A percentile compares a stretch with the other conserved stretches of the same genome.
Evolutionary conservation across 2,329 filamentous ascomycete genomes (phyloP).

Genomic region (Exophiala viscosa): DNA sequence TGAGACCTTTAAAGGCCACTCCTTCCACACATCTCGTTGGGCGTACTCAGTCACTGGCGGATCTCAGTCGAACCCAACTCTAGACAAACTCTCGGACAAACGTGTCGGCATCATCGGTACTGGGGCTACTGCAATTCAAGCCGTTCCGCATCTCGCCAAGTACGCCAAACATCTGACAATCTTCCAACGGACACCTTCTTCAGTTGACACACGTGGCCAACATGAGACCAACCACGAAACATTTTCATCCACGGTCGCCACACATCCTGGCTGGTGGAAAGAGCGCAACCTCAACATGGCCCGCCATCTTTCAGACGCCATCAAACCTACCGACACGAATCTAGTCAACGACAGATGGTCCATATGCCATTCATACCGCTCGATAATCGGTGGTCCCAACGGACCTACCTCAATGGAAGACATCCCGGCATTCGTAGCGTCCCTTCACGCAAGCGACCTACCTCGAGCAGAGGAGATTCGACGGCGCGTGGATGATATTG

Average conservation of each 20-base stretch:
- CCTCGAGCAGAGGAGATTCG: constrained; percentile 45
- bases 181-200: constrained; percentile 38
- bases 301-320: not conserved
- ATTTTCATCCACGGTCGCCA: not conserved
- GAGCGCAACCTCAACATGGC: constrained; percentile 5
- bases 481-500: constrained; percentile 44
- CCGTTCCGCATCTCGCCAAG: constrained; percentile 16
- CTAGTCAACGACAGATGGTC: constrained; percentile 5
- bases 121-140: constrained; percentile 17
- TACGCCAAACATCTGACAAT: constrained; percentile 43
- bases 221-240: not conserved
- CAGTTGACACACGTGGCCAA: constrained; percentile 15
- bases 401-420: not conserved
- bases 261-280: constrained; percentile 8
- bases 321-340: not conserved
- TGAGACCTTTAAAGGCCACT: constrained; percentile 28
- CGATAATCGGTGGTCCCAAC: not conserved
- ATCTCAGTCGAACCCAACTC: constrained; percentile 32
- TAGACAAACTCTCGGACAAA: constrained; percentile 32
- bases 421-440: constrained; percentile 13
- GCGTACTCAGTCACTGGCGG: constrained; percentile 14
- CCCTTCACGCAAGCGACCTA: constrained; percentile 36
- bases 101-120: constrained; percentile 18
- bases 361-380: not conserved
- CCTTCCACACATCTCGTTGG: constrained; percentile 31